phyloP scores from a whole-genome alignment of 345 rosid genomes.

The Populus simonii region DNA sequence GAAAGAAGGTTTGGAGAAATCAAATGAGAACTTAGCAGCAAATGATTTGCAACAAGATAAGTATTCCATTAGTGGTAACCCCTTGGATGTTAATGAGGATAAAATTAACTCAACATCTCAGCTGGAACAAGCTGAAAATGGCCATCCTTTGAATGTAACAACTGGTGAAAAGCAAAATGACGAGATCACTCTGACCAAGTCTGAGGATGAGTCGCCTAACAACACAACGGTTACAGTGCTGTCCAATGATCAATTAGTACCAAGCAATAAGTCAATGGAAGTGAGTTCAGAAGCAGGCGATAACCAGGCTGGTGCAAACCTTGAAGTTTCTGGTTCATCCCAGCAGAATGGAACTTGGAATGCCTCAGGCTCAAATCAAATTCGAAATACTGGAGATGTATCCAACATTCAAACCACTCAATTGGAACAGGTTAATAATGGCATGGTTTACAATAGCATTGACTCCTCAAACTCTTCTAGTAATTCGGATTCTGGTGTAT shows the following conservation, averaged over 20 bases:
- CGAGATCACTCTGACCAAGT: constrained; percentile 12
- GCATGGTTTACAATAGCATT: constrained; percentile 5
- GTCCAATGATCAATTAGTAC: constrained; percentile 8
- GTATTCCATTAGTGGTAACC: constrained; percentile 7
- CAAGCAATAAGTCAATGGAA: constrained; percentile 27
- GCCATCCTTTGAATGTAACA: constrained; percentile 16
- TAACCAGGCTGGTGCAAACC: constrained; percentile 21
- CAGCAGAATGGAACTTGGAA: constrained; percentile 37
- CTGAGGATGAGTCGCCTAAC: constrained; percentile 14
- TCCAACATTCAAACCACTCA: constrained; percentile 21
- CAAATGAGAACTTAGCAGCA: constrained; percentile 27
- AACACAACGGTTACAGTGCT: constrained; percentile 4
- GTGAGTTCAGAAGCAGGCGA: constrained; percentile 28
- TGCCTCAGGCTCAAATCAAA: constrained; percentile 1
- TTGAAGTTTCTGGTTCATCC: constrained; percentile 22
- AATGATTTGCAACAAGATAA: constrained; percentile 23
- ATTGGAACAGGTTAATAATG: constrained; percentile 24
- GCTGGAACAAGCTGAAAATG: constrained; percentile 27
- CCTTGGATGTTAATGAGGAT: constrained; percentile 19
- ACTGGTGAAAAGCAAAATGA: constrained; percentile 32
- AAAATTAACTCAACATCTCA: constrained; percentile 28
- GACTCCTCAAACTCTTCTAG: constrained; percentile 33
- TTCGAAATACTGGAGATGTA: constrained; percentile 33
- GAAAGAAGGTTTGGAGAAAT: constrained; percentile 37
- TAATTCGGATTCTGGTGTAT: constrained; percentile 17